phyloP scores from a whole-genome alignment of 352 stramenopile species.

The Phytophthora citrophthora region DNA sequence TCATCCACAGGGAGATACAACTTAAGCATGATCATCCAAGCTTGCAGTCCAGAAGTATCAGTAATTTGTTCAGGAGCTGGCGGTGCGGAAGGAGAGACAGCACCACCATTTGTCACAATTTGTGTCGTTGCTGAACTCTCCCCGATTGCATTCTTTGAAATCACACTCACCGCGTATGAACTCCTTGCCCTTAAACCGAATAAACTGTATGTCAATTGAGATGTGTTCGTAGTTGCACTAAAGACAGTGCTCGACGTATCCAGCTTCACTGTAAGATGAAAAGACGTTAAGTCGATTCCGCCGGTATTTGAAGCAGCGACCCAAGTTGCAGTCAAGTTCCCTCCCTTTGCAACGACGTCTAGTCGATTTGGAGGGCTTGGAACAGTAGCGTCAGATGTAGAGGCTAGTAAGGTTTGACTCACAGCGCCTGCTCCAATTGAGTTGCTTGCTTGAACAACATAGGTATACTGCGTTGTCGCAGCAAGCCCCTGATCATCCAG shows the following conservation, averaged over 20 bases:
- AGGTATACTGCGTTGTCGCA: conserved; percentile 42
- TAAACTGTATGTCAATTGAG: conserved; percentile 18
- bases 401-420: conserved; percentile 36
- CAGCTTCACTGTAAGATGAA: conserved; percentile 17
- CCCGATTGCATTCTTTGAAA: conserved; percentile 35
- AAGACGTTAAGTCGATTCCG: conserved; percentile 40
- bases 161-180: conserved; percentile 37
- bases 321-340: conserved; percentile 44
- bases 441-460: conserved; percentile 52
- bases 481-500: conserved; percentile 40
- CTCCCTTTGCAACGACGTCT: conserved; percentile 24
- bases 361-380: conserved; percentile 28
- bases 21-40: conserved; percentile 42
- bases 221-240: conserved; percentile 4
- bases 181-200: conserved; percentile 34
- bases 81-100: conserved; percentile 34
- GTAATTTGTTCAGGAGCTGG: conserved; percentile 23
- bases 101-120: conserved; percentile 32
- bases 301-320: conserved; percentile 38
- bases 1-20: conserved; percentile 47
- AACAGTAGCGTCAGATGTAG: conserved; percentile 30
- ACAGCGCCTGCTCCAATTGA: conserved; percentile 31
- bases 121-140: conserved; percentile 5
- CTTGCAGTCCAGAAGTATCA: conserved; percentile 18
- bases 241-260: not conserved